phyloP scores from a whole-genome alignment of 1,139 yeast genomes.

The Candida neerlandica region DNA sequence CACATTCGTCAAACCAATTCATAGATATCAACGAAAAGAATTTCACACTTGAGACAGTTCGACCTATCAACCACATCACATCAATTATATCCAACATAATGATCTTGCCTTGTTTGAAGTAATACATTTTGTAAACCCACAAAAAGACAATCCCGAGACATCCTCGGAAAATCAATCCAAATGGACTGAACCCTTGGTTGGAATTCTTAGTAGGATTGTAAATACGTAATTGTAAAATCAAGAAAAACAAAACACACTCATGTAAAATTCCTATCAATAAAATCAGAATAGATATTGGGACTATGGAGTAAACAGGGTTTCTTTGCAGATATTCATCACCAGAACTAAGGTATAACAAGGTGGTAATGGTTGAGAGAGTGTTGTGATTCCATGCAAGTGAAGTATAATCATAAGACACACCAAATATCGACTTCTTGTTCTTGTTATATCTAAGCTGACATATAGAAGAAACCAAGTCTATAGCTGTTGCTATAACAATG shows the following conservation, averaged over 20 bases:
- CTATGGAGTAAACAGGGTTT: conserved; percentile 16
- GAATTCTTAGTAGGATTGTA: conserved; percentile 23
- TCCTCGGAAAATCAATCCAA: conserved; percentile 15
- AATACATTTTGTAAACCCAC: conserved; percentile 11
- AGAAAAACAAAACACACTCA: conserved; percentile 10
- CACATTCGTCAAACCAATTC: conserved; percentile 27
- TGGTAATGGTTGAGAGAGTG: conserved; percentile 14
- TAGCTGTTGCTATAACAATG: neutral
- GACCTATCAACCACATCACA: conserved; percentile 29
- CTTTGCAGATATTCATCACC: conserved; percentile 17
- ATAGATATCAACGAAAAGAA: conserved; percentile 32
- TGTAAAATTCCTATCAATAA: conserved; percentile 19
- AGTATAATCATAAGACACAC: conserved; percentile 32
- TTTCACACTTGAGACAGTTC: conserved; percentile 18
- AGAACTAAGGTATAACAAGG: conserved; percentile 20
- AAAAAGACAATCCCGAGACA: conserved; percentile 12
- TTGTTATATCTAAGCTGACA: conserved; percentile 24
- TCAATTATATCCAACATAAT: conserved; percentile 30
- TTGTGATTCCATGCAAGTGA: conserved; percentile 3
- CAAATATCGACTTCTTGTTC: conserved; percentile 25
- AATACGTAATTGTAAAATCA: conserved; percentile 12
- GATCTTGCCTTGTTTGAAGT: conserved; percentile 13
- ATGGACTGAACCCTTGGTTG: conserved; percentile 28
- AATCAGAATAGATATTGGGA: conserved; percentile 18
- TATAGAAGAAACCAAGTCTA: neutral